These are phyloP conservation scores for Pyrus communis DNA, from an alignment of 306 rosid species.

Conservation along the genomic window DNA sequence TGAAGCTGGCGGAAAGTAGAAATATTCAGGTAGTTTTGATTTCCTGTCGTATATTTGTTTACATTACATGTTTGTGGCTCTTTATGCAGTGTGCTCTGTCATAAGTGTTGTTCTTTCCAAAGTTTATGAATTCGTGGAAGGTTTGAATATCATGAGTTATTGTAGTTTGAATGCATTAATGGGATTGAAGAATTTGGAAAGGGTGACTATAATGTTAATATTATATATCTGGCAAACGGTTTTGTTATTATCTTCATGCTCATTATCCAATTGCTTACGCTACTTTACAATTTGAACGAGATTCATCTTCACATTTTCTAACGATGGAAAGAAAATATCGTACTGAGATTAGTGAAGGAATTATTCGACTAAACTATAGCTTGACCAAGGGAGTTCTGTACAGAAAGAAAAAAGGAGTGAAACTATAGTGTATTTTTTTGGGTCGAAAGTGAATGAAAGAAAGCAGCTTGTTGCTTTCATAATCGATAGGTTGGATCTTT, in stretches of 20 bases:
- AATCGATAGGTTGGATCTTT: background rate
- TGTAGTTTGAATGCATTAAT: background rate
- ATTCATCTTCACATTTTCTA: background rate
- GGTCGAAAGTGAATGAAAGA: background rate
- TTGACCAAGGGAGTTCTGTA: background rate
- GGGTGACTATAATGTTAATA: background rate
- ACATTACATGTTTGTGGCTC: background rate
- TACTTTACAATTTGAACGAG: background rate
- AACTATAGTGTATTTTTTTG: too few relatives aligned
- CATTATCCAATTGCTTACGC: background rate
- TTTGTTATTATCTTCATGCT: background rate
- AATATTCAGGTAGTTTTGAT: slow-evolving; percentile 57
- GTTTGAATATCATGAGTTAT: background rate
- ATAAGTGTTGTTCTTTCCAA: background rate
- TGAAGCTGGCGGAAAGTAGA: slow-evolving; percentile 62
- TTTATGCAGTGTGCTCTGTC: background rate
- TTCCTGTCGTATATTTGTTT: background rate
- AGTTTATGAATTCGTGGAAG: background rate
- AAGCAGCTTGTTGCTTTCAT: background rate
- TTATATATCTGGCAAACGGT: background rate
- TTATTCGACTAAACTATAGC: background rate
- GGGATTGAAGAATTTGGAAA: background rate
- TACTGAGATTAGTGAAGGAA: background rate
- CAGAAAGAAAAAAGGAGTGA: background rate
- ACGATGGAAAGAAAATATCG: background rate